phyloP scores from a whole-genome alignment of 2,329 filamentous ascomycete genomes.

The Decorospora gaudefroyi region DNA sequence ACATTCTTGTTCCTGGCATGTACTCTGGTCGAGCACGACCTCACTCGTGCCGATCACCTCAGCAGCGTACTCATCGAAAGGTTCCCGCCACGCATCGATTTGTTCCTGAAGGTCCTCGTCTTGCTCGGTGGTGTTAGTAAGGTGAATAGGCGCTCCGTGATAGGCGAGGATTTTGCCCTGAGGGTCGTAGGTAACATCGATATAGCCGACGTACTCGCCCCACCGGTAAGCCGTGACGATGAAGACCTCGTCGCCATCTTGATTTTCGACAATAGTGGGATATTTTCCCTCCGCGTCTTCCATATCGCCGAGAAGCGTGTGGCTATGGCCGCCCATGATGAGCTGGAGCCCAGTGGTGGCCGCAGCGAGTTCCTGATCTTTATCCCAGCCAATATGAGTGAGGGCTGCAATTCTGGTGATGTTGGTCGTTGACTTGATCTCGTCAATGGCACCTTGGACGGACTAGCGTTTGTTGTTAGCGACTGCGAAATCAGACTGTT shows the following conservation, averaged over 20 bases:
- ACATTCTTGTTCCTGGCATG: slow-evolving; percentile 64
- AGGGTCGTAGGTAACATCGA: slow-evolving; percentile 66
- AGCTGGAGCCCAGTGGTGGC: slow-evolving; percentile 67
- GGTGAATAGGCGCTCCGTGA: slow-evolving; percentile 65
- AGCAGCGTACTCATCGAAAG: slow-evolving; percentile 64
- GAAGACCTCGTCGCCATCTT: slow-evolving; percentile 68
- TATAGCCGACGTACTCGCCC: slow-evolving; percentile 71
- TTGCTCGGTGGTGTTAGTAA: slow-evolving; percentile 64
- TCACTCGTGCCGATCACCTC: slow-evolving; percentile 61
- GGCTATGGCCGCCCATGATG: slow-evolving; percentile 66
- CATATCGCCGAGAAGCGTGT: slow-evolving; percentile 64
- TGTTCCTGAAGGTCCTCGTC: slow-evolving; percentile 62
- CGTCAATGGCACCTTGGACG: slow-evolving; percentile 65
- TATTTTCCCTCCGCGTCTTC: slow-evolving; percentile 63
- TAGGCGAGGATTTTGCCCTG: slow-evolving; percentile 66
- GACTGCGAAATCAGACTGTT: not conserved
- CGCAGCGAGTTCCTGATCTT: slow-evolving; percentile 64
- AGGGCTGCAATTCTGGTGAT: slow-evolving; percentile 68
- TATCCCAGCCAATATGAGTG: slow-evolving; percentile 69
- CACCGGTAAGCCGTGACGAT: slow-evolving; percentile 70
- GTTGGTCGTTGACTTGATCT: slow-evolving; percentile 64
- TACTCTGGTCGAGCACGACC: slow-evolving; percentile 62
- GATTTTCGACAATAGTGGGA: slow-evolving; percentile 65
- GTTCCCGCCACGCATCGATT: slow-evolving; percentile 62
- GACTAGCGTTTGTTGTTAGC: slow-evolving; percentile 37